Conservation (phyloP, 345 rosid species). For the Gossypium raimondii region DNA sequence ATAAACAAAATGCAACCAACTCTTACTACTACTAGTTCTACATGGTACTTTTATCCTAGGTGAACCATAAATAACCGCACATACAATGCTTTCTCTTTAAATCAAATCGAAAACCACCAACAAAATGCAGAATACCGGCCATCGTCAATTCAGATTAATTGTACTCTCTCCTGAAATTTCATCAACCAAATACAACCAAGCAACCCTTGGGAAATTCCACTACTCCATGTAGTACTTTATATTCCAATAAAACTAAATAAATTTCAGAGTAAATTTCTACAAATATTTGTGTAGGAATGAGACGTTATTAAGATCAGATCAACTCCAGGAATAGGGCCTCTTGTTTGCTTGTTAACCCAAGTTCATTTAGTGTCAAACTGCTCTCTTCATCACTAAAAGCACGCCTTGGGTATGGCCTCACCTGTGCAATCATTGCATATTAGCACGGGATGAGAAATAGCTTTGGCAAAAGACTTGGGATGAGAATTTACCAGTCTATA, state of each 20-base stretch:
- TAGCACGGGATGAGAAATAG: not conserved
- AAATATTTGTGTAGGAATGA: not conserved
- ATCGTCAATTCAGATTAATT: not conserved
- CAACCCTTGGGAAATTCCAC: slow-evolving; percentile 5
- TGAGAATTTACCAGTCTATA: slow-evolving; percentile 71
- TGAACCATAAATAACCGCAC: no score
- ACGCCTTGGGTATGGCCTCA: slow-evolving; percentile 96
- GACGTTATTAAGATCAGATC: slow-evolving; percentile 32
- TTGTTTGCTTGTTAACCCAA: slow-evolving; percentile 87
- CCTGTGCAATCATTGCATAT: slow-evolving; percentile 42
- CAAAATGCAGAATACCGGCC: slow-evolving; percentile 13
- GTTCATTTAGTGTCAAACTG: slow-evolving; percentile 60
- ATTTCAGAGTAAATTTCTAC: slow-evolving; percentile 10
- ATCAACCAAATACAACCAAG: slow-evolving; percentile 12
- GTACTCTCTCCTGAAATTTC: slow-evolving; percentile 19
- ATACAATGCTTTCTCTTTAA: not conserved
- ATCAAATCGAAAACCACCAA: slow-evolving; percentile 12
- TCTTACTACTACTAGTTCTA: no score
- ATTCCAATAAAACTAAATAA: slow-evolving; percentile 8
- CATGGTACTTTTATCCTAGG: no score
- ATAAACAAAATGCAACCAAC: no score
- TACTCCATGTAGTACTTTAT: slow-evolving; percentile 10
- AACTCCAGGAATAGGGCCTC: slow-evolving; percentile 95
- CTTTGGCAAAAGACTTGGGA: not conserved
- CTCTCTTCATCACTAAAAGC: slow-evolving; percentile 81